Evolutionary conservation across 148 eudicot genomes (phyloP).

Genomic region (Drosera capensis): DNA sequence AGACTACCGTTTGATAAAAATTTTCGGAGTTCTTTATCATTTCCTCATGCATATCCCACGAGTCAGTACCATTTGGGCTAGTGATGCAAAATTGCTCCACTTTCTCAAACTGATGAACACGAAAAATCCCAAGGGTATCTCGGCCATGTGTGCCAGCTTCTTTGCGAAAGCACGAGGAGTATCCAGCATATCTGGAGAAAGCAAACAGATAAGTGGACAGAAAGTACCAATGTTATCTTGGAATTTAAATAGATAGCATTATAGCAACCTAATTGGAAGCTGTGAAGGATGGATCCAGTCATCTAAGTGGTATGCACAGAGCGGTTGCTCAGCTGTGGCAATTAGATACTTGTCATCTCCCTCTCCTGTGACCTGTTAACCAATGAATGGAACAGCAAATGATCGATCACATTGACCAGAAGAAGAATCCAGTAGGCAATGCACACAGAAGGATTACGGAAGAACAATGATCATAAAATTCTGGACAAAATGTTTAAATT

Average conservation of each 20-base stretch:
- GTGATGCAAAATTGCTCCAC: slow-evolving; percentile 83
- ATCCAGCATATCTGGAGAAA: slow-evolving; percentile 65
- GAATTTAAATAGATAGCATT: background rate
- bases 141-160: slow-evolving; percentile 96
- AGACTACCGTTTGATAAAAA: slow-evolving; percentile 57
- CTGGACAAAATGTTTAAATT: no score
- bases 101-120: slow-evolving; percentile 95
- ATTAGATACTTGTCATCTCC: slow-evolving; percentile 95
- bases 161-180: slow-evolving; percentile 87
- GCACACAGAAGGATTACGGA: no score
- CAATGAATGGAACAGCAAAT: background rate
- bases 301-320: slow-evolving; percentile 83
- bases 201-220: slow-evolving; percentile 7
- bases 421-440: background rate
- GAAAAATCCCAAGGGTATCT: slow-evolving; percentile 80
- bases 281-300: slow-evolving; percentile 89
- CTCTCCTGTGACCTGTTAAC: slow-evolving; percentile 64
- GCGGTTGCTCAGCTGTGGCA: slow-evolving; percentile 97
- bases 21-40: slow-evolving; percentile 82
- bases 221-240: background rate
- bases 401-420: background rate
- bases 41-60: slow-evolving; percentile 92
- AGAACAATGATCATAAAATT: no score
- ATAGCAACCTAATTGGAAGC: slow-evolving; percentile 52
- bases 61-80: slow-evolving; percentile 55